Base-by-base conservation (phyloP, 768 basidiomycete species). In the Cystobasidium tubakii region DNA sequence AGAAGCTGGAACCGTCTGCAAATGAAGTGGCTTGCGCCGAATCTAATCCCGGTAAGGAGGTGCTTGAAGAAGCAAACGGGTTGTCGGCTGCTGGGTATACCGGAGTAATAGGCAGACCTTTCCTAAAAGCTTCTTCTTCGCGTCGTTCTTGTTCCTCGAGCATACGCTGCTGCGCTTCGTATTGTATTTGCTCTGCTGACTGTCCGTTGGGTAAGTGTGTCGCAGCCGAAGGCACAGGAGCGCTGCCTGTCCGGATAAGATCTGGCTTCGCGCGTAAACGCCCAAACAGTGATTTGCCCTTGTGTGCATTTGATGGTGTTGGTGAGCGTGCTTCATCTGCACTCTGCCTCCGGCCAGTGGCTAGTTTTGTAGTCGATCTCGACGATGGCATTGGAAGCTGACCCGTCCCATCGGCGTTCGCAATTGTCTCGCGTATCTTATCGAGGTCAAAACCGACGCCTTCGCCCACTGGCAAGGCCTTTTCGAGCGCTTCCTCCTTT, bases 381-480 rank as follows among this genome's bases (percentile, higher is more conserved):
- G 62, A 7, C 27, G 62, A 6, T 23, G 66, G 46, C 42, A 33
- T n/a, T 7, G 46, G 42, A 7, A 71, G 29, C 31, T 71, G 69
- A n/a, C 53, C 69, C 6, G 53, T 39, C 13, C 53, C 55, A 36
- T 71, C 53, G 34, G 60, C 69, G 25, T 76, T 72, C 0, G 77
- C 75, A 36, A 78, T 76, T 29, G 77, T 74, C 27, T 70, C 74
- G 27, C 77, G 76, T 2, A 78, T 69, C 33, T 76, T 72, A 12
- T 57, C 67, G 62, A 78, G 60, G 72, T 78, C 57, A 73, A 77
- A 78, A 0, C 73, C 74, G 46, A 29, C 70, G 27, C 46, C 74
- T 1, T 44, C 23, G 1, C 65, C 36, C 27, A 63, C 33, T 36
- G 63, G 12, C 0, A 57, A 19, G 0, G 66, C 27, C 69, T 54